Evolutionary conservation across 768 basidiomycete genomes (phyloP), one percentile per base, ranked within the genome.

Genomic region (Gloeopeniophorella convolvens): DNA sequence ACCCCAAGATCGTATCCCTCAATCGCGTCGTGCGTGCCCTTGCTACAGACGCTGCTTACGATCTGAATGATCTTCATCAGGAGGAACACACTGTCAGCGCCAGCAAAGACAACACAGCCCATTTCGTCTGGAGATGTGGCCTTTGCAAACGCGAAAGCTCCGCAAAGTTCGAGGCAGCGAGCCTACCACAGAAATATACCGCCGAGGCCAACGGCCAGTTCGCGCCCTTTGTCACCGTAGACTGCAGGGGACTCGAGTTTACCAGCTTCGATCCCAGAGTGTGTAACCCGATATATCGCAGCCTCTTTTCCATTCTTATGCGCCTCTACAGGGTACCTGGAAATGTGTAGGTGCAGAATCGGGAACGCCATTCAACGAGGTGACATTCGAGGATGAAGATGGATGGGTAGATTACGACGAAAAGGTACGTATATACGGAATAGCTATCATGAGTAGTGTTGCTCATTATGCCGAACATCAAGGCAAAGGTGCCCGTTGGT

Each of bases 381-480:
- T 89, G n/a, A 80, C 83, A 27, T 68, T 89, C 34, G 65, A 64
- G 1, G 80, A 83, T 23, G 77, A n/a, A n/a, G n/a, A 72, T 3
- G 80, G 83, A 63, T 95, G 92, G 92, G 78, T 72, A 11, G 91
- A 93, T 59, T 95, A 95, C 58, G 91, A 95, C 58, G 91, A 95
- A 65, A 90, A 92, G 77, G 91, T 84, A 54, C 36, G 67, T 18
- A 50, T 32, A 10, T 3, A 3, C 18, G 18, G 15, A 42, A n/a
- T 21, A 28, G 28, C 10, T 13, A 32, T 21, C 27, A 8, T 27
- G 28, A 26, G 26, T 20, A 12, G 18, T 36, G 18, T 30, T 34
- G 5, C 48, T 16, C 12, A 4, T 28, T 8, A 9, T 13, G 0
- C 16, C 20, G 18, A 12, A 6, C n/a, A 21, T 48, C 1, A 43